Evolutionary conservation across 345 rosid genomes (phyloP), one percentile per base, ranked within the genome.

Genomic region (Clarkia xantiana): DNA sequence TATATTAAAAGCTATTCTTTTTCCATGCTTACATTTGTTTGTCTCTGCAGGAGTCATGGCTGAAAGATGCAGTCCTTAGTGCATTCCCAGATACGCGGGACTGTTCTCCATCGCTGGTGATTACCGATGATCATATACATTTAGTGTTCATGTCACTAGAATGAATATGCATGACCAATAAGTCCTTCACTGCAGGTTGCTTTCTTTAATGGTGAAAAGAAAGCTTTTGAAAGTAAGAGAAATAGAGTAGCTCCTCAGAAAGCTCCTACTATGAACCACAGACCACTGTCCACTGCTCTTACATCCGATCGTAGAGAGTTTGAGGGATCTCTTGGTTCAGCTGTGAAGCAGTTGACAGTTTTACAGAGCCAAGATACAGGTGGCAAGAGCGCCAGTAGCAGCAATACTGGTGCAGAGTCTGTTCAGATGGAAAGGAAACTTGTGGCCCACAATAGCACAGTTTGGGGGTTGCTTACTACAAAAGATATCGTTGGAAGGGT

Each of bases 91-190:
- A 91, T 68, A 91, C 98, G 46, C 70, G 71, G 64, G 80, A 81
- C 57, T 83, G 78, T 77, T 79, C 89, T 61, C 78, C 93, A 14
- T 79, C 83, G 54, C 67, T 91, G 94, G 96, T 86, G 64, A 75
- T 36, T 40, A 16, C 19, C 19, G 18, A 14, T 25, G 39, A 16
- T 25, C 3, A 13, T 9, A 29, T 29, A 25, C 49, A 2, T 47
- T 4, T 12, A 15, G 18, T 49, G 36, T 23, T 23, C 0, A 23
- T 6, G 6, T 23, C 29, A 23, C 6, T 47, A 22, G 15, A 10
- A 29, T 13, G 40, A 25, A 23, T 10, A n/a, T n/a, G 16, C 14
- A 23, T 14, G 41, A 14, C 34, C 5, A 3, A 34, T 40, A 41
- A 38, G 50, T 19, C 39, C 7, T 62, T 36, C 25, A 56, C 49